Conservation (phyloP, 352 stramenopile genomes). For the Pythium utonaiense region DNA sequence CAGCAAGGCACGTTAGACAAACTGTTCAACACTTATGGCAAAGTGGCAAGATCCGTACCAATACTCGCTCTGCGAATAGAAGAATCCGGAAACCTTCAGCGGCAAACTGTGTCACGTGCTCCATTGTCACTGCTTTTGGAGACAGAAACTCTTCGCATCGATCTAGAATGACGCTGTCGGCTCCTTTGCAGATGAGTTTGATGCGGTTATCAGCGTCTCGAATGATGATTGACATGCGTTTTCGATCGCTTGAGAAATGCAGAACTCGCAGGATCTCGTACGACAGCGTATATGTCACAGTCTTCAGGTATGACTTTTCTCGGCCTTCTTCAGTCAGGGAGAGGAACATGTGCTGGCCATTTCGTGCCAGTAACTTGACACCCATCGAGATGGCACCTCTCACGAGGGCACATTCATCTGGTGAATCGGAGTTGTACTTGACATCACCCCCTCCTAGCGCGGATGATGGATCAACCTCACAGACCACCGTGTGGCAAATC, state of each 20-base stretch:
- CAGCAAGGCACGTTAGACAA: not conserved
- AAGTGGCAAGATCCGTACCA: conserved; percentile 31
- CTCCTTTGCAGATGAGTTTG: conserved; percentile 78
- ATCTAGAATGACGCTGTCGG: conserved; percentile 74
- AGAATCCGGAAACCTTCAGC: conserved; percentile 84
- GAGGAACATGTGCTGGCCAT: conserved; percentile 48
- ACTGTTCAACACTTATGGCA: not conserved
- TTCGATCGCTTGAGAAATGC: conserved; percentile 75
- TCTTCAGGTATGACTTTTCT: conserved; percentile 59
- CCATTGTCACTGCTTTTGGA: conserved; percentile 46
- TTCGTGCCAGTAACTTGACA: conserved; percentile 67
- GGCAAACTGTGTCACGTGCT: conserved; percentile 81
- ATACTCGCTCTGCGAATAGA: conserved; percentile 66
- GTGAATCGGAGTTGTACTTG: conserved; percentile 89
- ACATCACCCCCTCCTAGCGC: conserved; percentile 30
- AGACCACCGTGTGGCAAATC: conserved; percentile 86
- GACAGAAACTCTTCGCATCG: conserved; percentile 63
- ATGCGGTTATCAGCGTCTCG: conserved; percentile 48
- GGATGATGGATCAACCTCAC: conserved; percentile 35
- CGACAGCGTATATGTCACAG: conserved; percentile 52
- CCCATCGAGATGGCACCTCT: conserved; percentile 74
- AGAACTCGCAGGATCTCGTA: conserved; percentile 74
- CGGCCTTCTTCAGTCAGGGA: conserved; percentile 55
- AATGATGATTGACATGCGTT: conserved; percentile 83
- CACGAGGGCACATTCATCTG: conserved; percentile 92